Evolutionary conservation across 2,329 filamentous ascomycete species (phyloP), one percentile per base, ranked within the genome.

Genomic region (Apiospora marii): DNA sequence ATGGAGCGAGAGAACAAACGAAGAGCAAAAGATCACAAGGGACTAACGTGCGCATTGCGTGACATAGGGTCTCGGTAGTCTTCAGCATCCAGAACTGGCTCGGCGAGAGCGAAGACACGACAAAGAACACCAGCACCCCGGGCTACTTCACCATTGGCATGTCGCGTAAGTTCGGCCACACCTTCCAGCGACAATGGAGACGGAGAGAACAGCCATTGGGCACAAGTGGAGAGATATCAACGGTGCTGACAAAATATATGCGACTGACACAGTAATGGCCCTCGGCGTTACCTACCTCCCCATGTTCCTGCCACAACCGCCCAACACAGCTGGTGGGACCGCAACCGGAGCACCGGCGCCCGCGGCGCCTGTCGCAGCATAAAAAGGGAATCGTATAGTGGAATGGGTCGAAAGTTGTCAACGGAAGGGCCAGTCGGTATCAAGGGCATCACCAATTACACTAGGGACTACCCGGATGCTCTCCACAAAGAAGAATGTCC

Each of bases 51-150:
- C 27, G 44, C 16, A 5, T 69, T 44, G 6, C 53, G 13, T 34
- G 73, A 75, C 74, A 24, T 76, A 93, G 91, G 93, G 90, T 91
- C 14, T 89, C 93, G 53, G 90, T 95, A 46, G 88, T 94, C 73
- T 92, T 94, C 82, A 89, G 92, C 76, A 82, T 94, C 71, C 92
- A 95, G 85, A 91, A 86, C 81, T 96, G 93, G 93, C 88, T 95
- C 68, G 91, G 91, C 75, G 93, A 95, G 87, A 92, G 91, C 78
- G 88, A 91, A 78, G 91, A 92, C 73, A 82, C 90, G 72, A 89
- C 87, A 83, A 92, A 90, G 81, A 91, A 84, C 73, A 84, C 90
- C 37, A 84, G 87, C 67, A 95, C 94, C 6, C 94, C 95, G 2
- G 89, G 86, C 22, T 86, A 87, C 78, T 92, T 96, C 83, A 91